Percentiles rank a stretch among this genome's conserved stretches.
phyloP scores from a whole-genome alignment of 495 filamentous ascomycete genomes.

The Talaromyces wortmannii region DNA sequence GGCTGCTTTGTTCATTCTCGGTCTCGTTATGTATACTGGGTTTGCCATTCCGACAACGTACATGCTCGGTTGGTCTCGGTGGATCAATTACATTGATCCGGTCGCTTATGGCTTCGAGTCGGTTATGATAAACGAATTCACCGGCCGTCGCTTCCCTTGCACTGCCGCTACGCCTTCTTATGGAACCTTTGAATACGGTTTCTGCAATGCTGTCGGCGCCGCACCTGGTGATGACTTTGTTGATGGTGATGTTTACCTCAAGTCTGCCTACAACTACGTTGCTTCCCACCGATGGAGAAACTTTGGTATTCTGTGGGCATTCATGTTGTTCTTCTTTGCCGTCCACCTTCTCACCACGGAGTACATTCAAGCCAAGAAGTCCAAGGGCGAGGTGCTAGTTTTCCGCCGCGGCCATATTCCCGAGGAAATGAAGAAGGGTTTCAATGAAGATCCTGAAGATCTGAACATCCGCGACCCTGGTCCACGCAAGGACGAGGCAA shows the following conservation, averaged over 20 bases:
- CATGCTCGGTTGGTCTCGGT: slow-evolving; percentile 80
- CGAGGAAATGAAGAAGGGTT: slow-evolving; percentile 47
- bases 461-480: not conserved
- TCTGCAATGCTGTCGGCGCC: slow-evolving; percentile 60
- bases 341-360: slow-evolving; percentile 69
- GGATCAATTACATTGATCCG: slow-evolving; percentile 84
- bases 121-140: slow-evolving; percentile 88
- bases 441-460: slow-evolving; percentile 2
- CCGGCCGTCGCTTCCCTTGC: slow-evolving; percentile 57
- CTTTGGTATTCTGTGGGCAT: slow-evolving; percentile 70
- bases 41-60: slow-evolving; percentile 68
- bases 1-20: slow-evolving; percentile 73
- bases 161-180: slow-evolving; percentile 51
- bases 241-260: slow-evolving; percentile 65
- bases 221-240: slow-evolving; percentile 47
- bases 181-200: slow-evolving; percentile 40
- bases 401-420: slow-evolving; percentile 74
- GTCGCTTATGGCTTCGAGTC: slow-evolving; percentile 83
- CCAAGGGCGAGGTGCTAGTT: slow-evolving; percentile 83
- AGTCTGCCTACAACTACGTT: slow-evolving; percentile 53
- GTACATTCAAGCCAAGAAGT: slow-evolving; percentile 66
- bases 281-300: slow-evolving; percentile 68
- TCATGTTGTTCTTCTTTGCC: slow-evolving; percentile 59
- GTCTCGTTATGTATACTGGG: slow-evolving; percentile 81
- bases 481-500: slow-evolving; percentile 17